Percentiles rank a stretch among this genome's conserved stretches.
Evolutionary conservation across 2,329 filamentous ascomycete genomes (phyloP).

Genomic region (Ophiostoma sp.): DNA sequence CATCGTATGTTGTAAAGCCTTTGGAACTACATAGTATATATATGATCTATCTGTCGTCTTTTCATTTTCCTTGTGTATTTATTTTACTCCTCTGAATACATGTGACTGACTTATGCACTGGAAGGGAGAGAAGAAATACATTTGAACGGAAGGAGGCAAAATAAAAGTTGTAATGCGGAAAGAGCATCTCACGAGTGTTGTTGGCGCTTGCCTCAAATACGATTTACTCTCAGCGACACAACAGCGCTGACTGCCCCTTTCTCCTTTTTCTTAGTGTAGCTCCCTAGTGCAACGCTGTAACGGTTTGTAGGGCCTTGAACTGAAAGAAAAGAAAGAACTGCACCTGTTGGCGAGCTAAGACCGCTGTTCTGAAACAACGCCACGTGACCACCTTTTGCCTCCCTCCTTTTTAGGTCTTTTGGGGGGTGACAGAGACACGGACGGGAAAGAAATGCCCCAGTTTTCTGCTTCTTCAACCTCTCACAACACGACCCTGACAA

Average conservation of each 20-base stretch:
- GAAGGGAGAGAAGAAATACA: not conserved
- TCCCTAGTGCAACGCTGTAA: not conserved
- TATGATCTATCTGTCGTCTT: too few relatives aligned
- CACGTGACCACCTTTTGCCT: constrained; percentile 14
- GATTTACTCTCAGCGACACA: too few relatives aligned
- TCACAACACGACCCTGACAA: not conserved
- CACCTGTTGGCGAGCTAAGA: constrained; percentile 9
- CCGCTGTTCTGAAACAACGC: constrained; percentile 5
- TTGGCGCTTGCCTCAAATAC: not conserved
- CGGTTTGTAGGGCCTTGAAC: not conserved
- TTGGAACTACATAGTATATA: too few relatives aligned
- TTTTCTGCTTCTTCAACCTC: constrained; percentile 12
- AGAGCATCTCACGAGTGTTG: not conserved
- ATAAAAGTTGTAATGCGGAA: not conserved
- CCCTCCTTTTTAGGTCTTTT: constrained; percentile 6
- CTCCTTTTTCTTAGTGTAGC: not conserved
- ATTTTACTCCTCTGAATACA: not conserved
- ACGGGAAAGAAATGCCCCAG: not conserved
- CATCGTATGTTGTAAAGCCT: too few relatives aligned
- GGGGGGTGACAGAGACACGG: not conserved
- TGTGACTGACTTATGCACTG: not conserved
- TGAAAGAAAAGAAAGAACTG: too few relatives aligned
- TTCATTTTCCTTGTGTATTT: too few relatives aligned
- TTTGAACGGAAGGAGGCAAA: not conserved
- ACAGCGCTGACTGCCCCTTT: not conserved